Percentiles rank a stretch among this genome's conserved stretches.
phyloP scores from a whole-genome alignment of 441 rosid genomes.

The Erodium texanum region DNA sequence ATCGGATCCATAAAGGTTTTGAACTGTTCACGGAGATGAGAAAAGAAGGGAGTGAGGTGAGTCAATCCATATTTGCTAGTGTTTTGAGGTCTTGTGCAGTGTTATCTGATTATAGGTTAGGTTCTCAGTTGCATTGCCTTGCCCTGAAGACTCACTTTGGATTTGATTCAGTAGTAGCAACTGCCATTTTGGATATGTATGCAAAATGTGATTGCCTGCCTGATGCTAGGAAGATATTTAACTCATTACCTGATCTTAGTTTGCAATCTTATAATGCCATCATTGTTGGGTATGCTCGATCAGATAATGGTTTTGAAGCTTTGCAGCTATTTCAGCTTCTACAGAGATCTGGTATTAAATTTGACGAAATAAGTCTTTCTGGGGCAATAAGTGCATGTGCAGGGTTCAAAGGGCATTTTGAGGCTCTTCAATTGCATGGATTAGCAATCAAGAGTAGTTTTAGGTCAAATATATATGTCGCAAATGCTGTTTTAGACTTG shows the following conservation, averaged over 20 bases:
- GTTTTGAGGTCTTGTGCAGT: neutral
- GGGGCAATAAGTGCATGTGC: constrained; percentile 85
- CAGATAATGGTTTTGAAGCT: constrained; percentile 51
- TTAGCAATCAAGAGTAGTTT: constrained; percentile 40
- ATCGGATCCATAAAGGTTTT: constrained; percentile 34
- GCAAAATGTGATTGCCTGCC: constrained; percentile 58
- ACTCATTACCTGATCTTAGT: constrained; percentile 41
- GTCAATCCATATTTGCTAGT: neutral
- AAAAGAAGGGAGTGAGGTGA: neutral
- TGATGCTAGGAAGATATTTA: constrained; percentile 62
- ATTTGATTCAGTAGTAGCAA: constrained; percentile 61
- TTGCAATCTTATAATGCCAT: constrained; percentile 80
- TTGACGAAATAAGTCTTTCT: constrained; percentile 70
- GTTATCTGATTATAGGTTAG: neutral
- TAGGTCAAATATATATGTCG: constrained; percentile 43
- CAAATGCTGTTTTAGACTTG: constrained; percentile 84
- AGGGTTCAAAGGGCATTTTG: constrained; percentile 39
- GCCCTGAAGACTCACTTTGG: constrained; percentile 58
- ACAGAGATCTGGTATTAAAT: constrained; percentile 49
- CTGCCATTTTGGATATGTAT: constrained; percentile 87
- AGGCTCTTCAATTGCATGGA: constrained; percentile 69
- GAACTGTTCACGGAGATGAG: constrained; percentile 26
- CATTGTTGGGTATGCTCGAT: constrained; percentile 58
- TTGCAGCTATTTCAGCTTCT: constrained; percentile 43
- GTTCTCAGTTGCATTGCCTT: constrained; percentile 10